Conservation (phyloP, 805 yeast genomes). For the Cyberlindnera euphorbiiphila region DNA sequence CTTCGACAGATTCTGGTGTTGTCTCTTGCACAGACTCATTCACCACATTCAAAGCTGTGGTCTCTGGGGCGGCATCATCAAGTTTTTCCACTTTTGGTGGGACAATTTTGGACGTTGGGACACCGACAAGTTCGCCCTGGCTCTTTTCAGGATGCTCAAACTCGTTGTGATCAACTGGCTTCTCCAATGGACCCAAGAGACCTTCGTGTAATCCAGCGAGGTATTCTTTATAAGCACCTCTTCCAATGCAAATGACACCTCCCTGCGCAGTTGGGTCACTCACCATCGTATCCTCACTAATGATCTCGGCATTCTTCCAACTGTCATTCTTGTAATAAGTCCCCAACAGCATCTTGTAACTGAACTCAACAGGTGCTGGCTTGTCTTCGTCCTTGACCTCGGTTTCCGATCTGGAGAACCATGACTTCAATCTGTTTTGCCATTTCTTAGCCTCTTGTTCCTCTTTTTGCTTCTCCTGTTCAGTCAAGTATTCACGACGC, state of each 20-base stretch:
- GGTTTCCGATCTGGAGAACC: constrained; percentile 9
- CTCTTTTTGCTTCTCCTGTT: no score
- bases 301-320: constrained; percentile 26
- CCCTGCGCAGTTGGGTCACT: constrained; percentile 52
- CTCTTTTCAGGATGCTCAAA: constrained; percentile 5
- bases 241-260: constrained; percentile 87
- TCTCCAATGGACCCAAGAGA: constrained; percentile 80
- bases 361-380: constrained; percentile 33
- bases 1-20: no score
- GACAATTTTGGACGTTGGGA: not conserved
- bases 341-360: constrained; percentile 51
- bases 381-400: constrained; percentile 22
- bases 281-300: constrained; percentile 45
- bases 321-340: constrained; percentile 38
- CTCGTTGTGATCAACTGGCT: constrained; percentile 34
- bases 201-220: constrained; percentile 92
- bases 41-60: not conserved
- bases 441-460: constrained; percentile 30
- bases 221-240: constrained; percentile 96
- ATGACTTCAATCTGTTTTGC: constrained; percentile 18
- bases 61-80: constrained; percentile 5
- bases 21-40: not conserved
- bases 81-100: constrained; percentile 12
- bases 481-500: constrained; percentile 47
- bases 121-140: not conserved